Percentiles rank a stretch among this genome's conserved stretches.
Conservation (phyloP, 2,329 filamentous ascomycete genomes). For the Rutstroemia sydowiana region DNA sequence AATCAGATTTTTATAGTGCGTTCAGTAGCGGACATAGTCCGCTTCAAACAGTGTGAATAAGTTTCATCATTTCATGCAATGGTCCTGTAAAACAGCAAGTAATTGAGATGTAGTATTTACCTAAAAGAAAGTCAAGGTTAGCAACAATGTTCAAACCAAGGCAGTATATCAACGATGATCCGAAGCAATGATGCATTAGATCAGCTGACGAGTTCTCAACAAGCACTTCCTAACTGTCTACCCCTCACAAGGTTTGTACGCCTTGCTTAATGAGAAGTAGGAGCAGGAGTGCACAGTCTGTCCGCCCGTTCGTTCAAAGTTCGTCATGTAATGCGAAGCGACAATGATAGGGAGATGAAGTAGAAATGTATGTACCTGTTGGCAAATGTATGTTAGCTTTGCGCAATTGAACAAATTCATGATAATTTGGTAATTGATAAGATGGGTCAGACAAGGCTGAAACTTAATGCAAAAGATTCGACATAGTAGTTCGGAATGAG, state of each 20-base stretch:
- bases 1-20: slow-evolving; percentile 37
- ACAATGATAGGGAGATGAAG: not conserved
- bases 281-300: slow-evolving; percentile 33
- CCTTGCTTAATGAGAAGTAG: slow-evolving; percentile 31
- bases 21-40: slow-evolving; percentile 31
- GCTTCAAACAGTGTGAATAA: slow-evolving; percentile 39
- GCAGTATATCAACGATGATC: slow-evolving; percentile 9
- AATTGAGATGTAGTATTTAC: slow-evolving; percentile 13
- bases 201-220: slow-evolving; percentile 40
- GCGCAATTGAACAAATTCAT: slow-evolving; percentile 1
- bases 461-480: slow-evolving; percentile 34
- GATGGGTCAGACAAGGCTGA: slow-evolving; percentile 39
- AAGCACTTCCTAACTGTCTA: slow-evolving; percentile 32
- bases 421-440: slow-evolving; percentile 3
- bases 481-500: slow-evolving; percentile 33
- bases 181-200: slow-evolving; percentile 22
- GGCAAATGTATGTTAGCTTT: slow-evolving; percentile 9
- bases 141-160: slow-evolving; percentile 9
- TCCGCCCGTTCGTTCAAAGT: slow-evolving; percentile 41
- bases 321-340: slow-evolving; percentile 32
- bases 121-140: slow-evolving; percentile 15
- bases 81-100: slow-evolving; percentile 11
- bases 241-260: slow-evolving; percentile 35
- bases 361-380: slow-evolving; percentile 27
- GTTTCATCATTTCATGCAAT: slow-evolving; percentile 33